These are phyloP conservation scores for Populus davidiana DNA, from an alignment of 345 rosid genomes.

Conservation along the genomic window DNA sequence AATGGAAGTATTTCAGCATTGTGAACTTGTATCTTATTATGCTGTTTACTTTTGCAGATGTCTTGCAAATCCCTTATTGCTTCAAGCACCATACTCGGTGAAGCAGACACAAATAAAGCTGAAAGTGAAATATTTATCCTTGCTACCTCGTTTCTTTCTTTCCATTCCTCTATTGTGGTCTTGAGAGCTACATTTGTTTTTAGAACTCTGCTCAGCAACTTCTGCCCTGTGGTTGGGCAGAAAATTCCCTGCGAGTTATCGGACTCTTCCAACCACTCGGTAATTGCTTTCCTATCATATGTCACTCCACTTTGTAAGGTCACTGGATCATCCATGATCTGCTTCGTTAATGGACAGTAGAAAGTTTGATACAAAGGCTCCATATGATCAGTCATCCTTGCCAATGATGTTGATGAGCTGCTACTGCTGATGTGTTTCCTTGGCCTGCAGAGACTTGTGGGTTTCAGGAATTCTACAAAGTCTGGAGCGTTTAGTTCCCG, in stretches of 20 bases:
- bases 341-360: conserved; percentile 78
- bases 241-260: conserved; percentile 36
- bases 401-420: conserved; percentile 38
- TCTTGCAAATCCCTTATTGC: conserved; percentile 61
- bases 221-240: conserved; percentile 62
- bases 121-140: conserved; percentile 67
- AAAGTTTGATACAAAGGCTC: conserved; percentile 78
- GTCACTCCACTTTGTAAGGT: conserved; percentile 74
- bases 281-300: conserved; percentile 64
- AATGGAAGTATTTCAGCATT: conserved; percentile 58
- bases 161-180: conserved; percentile 80
- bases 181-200: conserved; percentile 53
- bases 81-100: conserved; percentile 61
- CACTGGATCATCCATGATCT: conserved; percentile 87
- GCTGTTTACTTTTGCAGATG: conserved; percentile 50
- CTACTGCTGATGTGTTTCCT: conserved; percentile 28
- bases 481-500: conserved; percentile 22
- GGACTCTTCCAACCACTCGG: conserved; percentile 55
- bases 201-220: conserved; percentile 39
- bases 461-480: conserved; percentile 25
- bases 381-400: conserved; percentile 44
- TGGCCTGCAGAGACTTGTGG: conserved; percentile 34
- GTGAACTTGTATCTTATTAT: conserved; percentile 49
- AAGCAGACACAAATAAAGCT: conserved; percentile 68
- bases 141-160: conserved; percentile 62